These are phyloP conservation scores for Phialocephala sp. DNA, from an alignment of 2,329 filamentous ascomycete species.

Conservation along the genomic window DNA sequence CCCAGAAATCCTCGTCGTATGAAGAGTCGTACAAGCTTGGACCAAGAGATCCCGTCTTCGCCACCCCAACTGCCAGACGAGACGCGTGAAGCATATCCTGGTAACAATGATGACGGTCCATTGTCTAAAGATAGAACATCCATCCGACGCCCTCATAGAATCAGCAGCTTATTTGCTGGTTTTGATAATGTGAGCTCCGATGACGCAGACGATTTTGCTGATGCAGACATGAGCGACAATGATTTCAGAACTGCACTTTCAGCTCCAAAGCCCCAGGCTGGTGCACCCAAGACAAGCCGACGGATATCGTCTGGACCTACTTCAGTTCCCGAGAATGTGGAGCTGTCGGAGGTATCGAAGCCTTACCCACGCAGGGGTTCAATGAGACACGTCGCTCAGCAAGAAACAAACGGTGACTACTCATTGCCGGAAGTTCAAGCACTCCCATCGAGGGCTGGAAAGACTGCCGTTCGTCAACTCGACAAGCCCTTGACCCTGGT, in stretches of 20 bases:
- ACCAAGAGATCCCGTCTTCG: constrained; percentile 54
- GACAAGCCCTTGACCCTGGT: constrained; percentile 41
- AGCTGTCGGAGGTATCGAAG: constrained; percentile 32
- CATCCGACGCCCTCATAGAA: constrained; percentile 71
- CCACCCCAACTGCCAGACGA: constrained; percentile 48
- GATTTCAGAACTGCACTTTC: constrained; percentile 71
- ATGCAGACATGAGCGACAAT: constrained; percentile 66
- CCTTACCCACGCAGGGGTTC: constrained; percentile 27
- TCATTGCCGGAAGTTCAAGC: constrained; percentile 33
- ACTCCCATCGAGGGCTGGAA: constrained; percentile 30
- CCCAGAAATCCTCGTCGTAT: constrained; percentile 66
- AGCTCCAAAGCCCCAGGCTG: constrained; percentile 58
- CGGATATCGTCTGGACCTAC: constrained; percentile 32
- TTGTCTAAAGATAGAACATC: constrained; percentile 61
- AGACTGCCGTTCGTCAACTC: constrained; percentile 36
- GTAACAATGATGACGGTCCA: constrained; percentile 81
- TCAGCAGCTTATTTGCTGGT: constrained; percentile 85
- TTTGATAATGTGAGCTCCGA: constrained; percentile 77
- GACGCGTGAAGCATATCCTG: constrained; percentile 72
- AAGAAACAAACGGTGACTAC: constrained; percentile 32
- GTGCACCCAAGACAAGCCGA: constrained; percentile 28
- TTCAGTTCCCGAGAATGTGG: constrained; percentile 39
- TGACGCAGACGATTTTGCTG: constrained; percentile 66
- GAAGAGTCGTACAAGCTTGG: constrained; percentile 52
- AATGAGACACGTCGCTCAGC: constrained; percentile 24